Base-by-base conservation (phyloP, 345 rosid species). In the Eutrema yunnanense region DNA sequence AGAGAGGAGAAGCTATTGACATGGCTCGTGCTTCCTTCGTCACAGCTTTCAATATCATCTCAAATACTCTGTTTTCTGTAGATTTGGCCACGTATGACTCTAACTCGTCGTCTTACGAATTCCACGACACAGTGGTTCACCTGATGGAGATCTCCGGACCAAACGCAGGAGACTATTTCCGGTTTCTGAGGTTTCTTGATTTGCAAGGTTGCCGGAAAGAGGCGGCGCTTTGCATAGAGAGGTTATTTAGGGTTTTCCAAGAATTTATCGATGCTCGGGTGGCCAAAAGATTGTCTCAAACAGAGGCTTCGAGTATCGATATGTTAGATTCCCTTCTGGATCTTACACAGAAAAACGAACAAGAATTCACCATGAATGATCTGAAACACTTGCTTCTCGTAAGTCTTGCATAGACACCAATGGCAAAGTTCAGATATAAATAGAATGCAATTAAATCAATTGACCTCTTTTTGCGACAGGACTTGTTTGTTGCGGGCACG, bases 131-230 rank as follows among this genome's bases (percentile, higher is more conserved):
- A 0, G 72, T 79, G 11, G 27, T 73, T 72, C 55, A 27, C 4
- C 58, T 83, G 30, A 58, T 81, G 86, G 72, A 63, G 14, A 78
- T 73, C 51, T 60, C 69, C 0, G 89, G 87, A 80, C 82, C 84
- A 0, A 87, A 82, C 60, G 14, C 72, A 19, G 79, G 79, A 1
- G 87, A 87, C 62, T 87, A 40, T 38, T 87, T 83, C 50, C 77
- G 55, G 11, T 3, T 59, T 16, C 69, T 87, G 6, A 70, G 81
- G 55, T 71, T 37, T 73, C 30, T 87, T 62, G 92, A 86, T 27
- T 77, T 78, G 0, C 84, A 86, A 74, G 82, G 84, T 9, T 44
- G 57, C 42, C 62, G 69, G 19, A 65, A 73, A 27, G 71, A 80
- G 27, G 78, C 67, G 14, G 11, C 14, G 1, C 7, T 43, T 34